These are phyloP conservation scores for Orbilia javanica DNA, from an alignment of 2,329 filamentous ascomycete species.

Conservation along the genomic window DNA sequence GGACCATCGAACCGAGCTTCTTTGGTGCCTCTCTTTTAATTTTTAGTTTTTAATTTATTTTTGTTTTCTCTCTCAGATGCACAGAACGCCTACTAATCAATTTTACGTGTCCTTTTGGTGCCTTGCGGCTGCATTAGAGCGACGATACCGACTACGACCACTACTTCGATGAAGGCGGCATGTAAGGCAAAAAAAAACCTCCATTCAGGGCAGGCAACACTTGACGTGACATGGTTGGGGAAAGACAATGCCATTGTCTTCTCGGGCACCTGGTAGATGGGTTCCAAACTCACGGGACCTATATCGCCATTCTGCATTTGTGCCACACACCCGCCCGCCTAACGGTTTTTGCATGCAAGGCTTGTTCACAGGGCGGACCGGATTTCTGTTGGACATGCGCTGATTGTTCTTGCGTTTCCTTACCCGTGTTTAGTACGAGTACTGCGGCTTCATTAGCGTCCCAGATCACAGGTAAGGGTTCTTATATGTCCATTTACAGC, in stretches of 20 bases:
- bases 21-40: not conserved
- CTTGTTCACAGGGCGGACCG: not conserved
- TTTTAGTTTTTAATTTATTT: not conserved
- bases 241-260: slow-evolving; percentile 45
- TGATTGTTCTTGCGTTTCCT: slow-evolving; percentile 21
- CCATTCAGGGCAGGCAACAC: slow-evolving; percentile 30
- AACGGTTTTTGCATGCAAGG: slow-evolving; percentile 29
- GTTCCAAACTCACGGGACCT: slow-evolving; percentile 22
- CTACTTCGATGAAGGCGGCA: slow-evolving; percentile 50
- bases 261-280: slow-evolving; percentile 1
- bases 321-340: slow-evolving; percentile 17
- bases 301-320: slow-evolving; percentile 30
- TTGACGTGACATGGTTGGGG: not conserved
- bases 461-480: slow-evolving; percentile 47
- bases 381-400: slow-evolving; percentile 28
- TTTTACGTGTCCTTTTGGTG: slow-evolving; percentile 10
- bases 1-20: not conserved
- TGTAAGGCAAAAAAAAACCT: slow-evolving; percentile 47
- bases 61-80: not conserved
- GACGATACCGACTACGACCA: slow-evolving; percentile 54
- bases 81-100: slow-evolving; percentile 22
- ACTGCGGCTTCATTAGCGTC: slow-evolving; percentile 53
- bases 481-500: slow-evolving; percentile 14
- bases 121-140: slow-evolving; percentile 39
- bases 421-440: slow-evolving; percentile 40